A percentile compares a stretch with the other conserved stretches of the same genome.
Evolutionary conservation across 1,284 basidiomycete genomes (phyloP).

Genomic region (Pterula multifida): DNA sequence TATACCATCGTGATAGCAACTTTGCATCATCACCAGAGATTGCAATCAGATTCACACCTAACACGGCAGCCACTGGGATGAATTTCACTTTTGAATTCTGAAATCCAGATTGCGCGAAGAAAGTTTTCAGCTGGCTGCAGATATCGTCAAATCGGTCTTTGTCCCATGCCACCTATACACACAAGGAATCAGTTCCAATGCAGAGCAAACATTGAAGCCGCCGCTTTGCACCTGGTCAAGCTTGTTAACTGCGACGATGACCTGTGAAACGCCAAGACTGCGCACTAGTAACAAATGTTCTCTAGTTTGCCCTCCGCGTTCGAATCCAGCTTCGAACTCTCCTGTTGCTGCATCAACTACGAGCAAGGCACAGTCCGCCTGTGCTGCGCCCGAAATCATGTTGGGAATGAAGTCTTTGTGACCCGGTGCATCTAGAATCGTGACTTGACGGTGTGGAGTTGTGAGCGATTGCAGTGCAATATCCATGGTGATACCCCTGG

Average conservation of each 20-base stretch:
- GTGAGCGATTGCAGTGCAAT: constrained; percentile 78
- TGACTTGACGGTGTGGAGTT: constrained; percentile 74
- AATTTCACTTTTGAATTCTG: constrained; percentile 69
- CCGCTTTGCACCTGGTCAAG: constrained; percentile 58
- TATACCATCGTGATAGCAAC: constrained; percentile 66
- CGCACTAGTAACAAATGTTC: constrained; percentile 91
- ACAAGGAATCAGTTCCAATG: constrained; percentile 3
- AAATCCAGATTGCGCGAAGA: constrained; percentile 84
- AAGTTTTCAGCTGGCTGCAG: constrained; percentile 60
- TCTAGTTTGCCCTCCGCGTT: constrained; percentile 90
- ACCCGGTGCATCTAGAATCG: constrained; percentile 91
- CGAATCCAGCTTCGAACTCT: constrained; percentile 94
- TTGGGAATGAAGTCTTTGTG: constrained; percentile 98
- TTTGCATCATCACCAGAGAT: constrained; percentile 35
- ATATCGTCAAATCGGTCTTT: constrained; percentile 82
- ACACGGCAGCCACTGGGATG: constrained; percentile 84
- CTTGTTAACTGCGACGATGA: constrained; percentile 93
- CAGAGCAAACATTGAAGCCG: background rate
- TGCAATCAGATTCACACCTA: constrained; percentile 75
- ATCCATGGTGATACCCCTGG: constrained; percentile 95
- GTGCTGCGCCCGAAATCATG: constrained; percentile 97
- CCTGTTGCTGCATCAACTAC: constrained; percentile 87
- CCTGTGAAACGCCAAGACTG: constrained; percentile 89
- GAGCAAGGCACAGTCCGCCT: constrained; percentile 93
- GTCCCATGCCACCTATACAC: constrained; percentile 68